phyloP scores from a whole-genome alignment of 2,329 filamentous ascomycete genomes.

The Tolypocladium endophyticum region DNA sequence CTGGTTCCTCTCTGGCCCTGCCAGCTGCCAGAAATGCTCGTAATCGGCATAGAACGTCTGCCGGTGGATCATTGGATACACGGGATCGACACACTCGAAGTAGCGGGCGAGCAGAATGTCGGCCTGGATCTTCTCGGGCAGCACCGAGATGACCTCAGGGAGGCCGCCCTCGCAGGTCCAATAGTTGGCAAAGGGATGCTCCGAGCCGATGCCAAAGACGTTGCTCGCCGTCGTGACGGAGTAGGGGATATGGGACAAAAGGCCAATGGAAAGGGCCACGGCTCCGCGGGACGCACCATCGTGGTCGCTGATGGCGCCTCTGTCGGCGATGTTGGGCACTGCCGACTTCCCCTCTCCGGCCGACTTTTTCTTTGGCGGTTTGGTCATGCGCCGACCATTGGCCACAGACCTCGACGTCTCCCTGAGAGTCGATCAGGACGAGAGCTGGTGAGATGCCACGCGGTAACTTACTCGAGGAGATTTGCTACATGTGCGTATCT shows the following conservation, averaged over 20 bases:
- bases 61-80: conserved; percentile 71
- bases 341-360: conserved; percentile 25
- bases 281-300: conserved; percentile 36
- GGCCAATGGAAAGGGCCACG: conserved; percentile 44
- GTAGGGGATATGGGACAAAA: conserved; percentile 65
- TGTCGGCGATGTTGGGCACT: conserved; percentile 46
- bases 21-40: conserved; percentile 63
- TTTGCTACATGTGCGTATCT: conserved; percentile 69
- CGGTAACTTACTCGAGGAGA: conserved; percentile 55
- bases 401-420: conserved; percentile 45
- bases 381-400: conserved; percentile 46
- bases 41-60: conserved; percentile 70
- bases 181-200: conserved; percentile 74
- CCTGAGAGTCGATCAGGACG: conserved; percentile 22
- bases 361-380: conserved; percentile 43
- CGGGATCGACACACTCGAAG: conserved; percentile 64
- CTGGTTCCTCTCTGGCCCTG: conserved; percentile 42
- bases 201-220: conserved; percentile 70
- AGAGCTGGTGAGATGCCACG: background rate
- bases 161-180: conserved; percentile 73
- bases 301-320: conserved; percentile 35
- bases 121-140: conserved; percentile 66
- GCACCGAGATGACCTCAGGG: conserved; percentile 62
- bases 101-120: conserved; percentile 57
- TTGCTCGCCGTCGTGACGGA: conserved; percentile 61